Percentiles rank a stretch among this genome's conserved stretches.
Conservation (phyloP, 2,329 filamentous ascomycete genomes). For the Aspergillus sojae region DNA sequence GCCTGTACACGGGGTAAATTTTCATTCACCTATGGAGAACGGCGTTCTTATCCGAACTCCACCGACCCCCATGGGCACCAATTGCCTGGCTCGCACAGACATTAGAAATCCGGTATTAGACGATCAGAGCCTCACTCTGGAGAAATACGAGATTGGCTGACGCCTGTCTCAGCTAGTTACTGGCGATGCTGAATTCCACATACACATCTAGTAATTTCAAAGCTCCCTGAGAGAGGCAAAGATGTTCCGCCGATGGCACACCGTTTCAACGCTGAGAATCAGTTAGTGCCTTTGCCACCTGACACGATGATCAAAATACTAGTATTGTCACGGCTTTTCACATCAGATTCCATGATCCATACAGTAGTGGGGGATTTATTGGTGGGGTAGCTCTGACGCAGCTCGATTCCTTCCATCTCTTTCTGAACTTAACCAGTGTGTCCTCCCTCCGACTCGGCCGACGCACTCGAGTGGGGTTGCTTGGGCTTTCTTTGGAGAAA, state of each 20-base stretch:
- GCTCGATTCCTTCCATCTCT: background rate
- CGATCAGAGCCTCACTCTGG: slow-evolving; percentile 11
- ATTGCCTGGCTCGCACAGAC: background rate
- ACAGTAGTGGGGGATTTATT: background rate
- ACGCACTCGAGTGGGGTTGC: background rate
- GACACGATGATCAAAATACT: background rate
- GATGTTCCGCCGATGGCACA: background rate
- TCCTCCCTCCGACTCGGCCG: background rate
- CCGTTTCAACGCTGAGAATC: background rate
- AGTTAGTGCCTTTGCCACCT: background rate
- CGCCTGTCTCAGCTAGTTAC: background rate
- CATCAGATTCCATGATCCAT: background rate
- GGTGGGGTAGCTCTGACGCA: background rate
- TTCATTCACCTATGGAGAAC: background rate
- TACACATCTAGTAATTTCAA: background rate
- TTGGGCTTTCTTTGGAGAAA: too few relatives aligned
- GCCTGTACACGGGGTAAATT: background rate
- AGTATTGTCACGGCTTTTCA: background rate
- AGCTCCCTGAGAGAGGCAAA: background rate
- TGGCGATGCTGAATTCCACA: background rate
- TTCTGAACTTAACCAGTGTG: background rate
- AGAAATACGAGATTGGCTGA: slow-evolving; percentile 3
- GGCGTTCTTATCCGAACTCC: slow-evolving; percentile 4
- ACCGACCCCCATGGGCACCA: background rate
- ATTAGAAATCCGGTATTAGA: background rate